Conservation (phyloP, 164 flowering plant species). For the Saururus chinensis region DNA sequence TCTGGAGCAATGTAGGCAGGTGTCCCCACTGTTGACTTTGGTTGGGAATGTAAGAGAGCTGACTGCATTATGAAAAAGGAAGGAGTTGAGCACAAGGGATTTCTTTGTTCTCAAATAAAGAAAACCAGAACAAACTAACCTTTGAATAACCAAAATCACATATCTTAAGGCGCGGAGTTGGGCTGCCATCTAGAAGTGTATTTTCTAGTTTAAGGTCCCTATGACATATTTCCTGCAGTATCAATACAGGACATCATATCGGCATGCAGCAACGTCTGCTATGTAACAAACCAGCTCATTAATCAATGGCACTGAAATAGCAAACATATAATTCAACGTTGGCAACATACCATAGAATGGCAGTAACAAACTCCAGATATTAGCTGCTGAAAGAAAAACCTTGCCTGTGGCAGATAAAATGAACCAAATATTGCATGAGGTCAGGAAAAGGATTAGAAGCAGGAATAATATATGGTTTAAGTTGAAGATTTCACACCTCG, state of each 20-base stretch:
- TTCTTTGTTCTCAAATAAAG: background rate
- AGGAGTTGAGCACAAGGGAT: background rate
- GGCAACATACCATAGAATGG: slow-evolving; percentile 15
- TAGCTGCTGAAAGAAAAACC: slow-evolving; percentile 34
- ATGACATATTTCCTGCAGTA: slow-evolving; percentile 20
- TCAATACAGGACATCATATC: background rate
- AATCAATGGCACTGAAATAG: background rate
- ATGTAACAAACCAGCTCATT: background rate
- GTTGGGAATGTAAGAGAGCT: slow-evolving; percentile 52
- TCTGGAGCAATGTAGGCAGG: slow-evolving; percentile 79
- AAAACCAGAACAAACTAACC: slow-evolving; percentile 1
- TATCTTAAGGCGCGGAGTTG: slow-evolving; percentile 25
- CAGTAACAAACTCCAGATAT: slow-evolving; percentile 19
- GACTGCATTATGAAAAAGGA: slow-evolving; percentile 26
- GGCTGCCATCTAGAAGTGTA: slow-evolving; percentile 23
- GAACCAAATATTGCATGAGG: background rate
- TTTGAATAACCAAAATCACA: slow-evolving; percentile 29
- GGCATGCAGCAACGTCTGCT: background rate
- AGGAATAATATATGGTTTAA: background rate
- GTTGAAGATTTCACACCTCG: slow-evolving; percentile 26
- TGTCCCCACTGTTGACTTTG: slow-evolving; percentile 73
- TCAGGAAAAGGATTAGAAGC: background rate
- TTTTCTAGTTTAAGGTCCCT: slow-evolving; percentile 24
- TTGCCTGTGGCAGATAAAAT: slow-evolving; percentile 36
- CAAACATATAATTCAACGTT: background rate